Percentiles rank a stretch among this genome's conserved stretches.
phyloP scores from a whole-genome alignment of 2,329 filamentous ascomycete genomes.

The Venturia carpophila region DNA sequence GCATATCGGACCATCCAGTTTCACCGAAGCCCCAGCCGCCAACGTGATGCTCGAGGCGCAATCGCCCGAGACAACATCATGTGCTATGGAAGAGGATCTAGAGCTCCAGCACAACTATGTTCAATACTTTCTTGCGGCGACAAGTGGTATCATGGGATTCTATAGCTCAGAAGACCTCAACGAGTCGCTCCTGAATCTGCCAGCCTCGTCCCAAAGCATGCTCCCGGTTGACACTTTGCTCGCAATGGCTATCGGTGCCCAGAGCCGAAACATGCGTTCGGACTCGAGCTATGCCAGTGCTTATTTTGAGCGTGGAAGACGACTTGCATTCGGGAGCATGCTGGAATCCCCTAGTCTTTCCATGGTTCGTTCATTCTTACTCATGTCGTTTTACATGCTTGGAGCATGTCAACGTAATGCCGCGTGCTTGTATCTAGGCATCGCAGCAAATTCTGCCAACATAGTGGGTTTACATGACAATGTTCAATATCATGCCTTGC shows the following conservation, averaged over 20 bases:
- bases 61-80: constrained; percentile 24
- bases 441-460: constrained; percentile 50
- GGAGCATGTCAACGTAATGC: constrained; percentile 52
- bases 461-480: constrained; percentile 48
- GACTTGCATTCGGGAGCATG: constrained; percentile 43
- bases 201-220: background rate
- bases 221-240: constrained; percentile 34
- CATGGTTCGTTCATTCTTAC: constrained; percentile 45
- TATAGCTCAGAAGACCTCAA: background rate
- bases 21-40: constrained; percentile 43
- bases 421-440: constrained; percentile 56
- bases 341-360: constrained; percentile 48
- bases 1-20: constrained; percentile 47
- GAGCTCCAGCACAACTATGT: constrained; percentile 28
- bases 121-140: constrained; percentile 28
- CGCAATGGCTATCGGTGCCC: constrained; percentile 47
- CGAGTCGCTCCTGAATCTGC: too few species aligned
- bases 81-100: constrained; percentile 28
- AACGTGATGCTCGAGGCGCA: constrained; percentile 48
- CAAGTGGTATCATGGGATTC: background rate
- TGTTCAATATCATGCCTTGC: constrained; percentile 26
- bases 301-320: constrained; percentile 44
- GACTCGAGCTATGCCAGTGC: constrained; percentile 29
- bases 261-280: constrained; percentile 34
- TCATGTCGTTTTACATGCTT: constrained; percentile 54